Percentiles rank a stretch among this genome's conserved stretches.
These are phyloP conservation scores for Xylariaceae sp. DNA, from an alignment of 2,329 filamentous ascomycete species.

Conservation along the genomic window DNA sequence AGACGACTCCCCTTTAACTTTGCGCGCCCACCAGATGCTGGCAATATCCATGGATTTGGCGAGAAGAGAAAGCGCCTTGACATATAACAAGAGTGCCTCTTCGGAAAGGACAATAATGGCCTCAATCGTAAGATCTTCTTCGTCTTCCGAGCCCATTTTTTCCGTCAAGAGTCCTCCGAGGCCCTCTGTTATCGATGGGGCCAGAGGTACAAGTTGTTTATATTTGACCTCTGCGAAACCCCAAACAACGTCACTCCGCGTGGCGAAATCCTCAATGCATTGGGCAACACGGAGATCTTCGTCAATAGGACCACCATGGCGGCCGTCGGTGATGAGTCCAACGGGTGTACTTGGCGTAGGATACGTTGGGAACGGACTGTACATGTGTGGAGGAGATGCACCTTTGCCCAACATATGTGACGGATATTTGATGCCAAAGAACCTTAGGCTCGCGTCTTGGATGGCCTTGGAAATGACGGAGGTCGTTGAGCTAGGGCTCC, in stretches of 20 bases:
- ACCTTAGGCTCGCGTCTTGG: slow-evolving; percentile 76
- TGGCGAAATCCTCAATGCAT: slow-evolving; percentile 85
- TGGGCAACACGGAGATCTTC: slow-evolving; percentile 76
- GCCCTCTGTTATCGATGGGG: slow-evolving; percentile 70
- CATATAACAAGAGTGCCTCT: slow-evolving; percentile 90
- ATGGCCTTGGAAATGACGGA: slow-evolving; percentile 93
- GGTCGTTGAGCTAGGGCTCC: slow-evolving; percentile 65
- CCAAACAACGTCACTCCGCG: slow-evolving; percentile 90
- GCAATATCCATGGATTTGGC: slow-evolving; percentile 96
- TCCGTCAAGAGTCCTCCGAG: slow-evolving; percentile 58
- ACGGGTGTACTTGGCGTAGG: slow-evolving; percentile 58
- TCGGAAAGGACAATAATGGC: slow-evolving; percentile 84
- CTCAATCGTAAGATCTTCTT: slow-evolving; percentile 76
- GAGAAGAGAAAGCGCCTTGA: slow-evolving; percentile 85
- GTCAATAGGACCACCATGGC: slow-evolving; percentile 57
- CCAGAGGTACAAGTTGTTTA: slow-evolving; percentile 86
- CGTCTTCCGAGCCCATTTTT: slow-evolving; percentile 53
- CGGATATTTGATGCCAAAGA: slow-evolving; percentile 67
- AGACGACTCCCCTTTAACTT: slow-evolving; percentile 59
- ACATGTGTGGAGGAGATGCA: slow-evolving; percentile 67
- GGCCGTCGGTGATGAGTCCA: slow-evolving; percentile 64
- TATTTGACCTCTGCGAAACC: slow-evolving; percentile 98
- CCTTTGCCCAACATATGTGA: slow-evolving; percentile 57
- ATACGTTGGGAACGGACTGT: slow-evolving; percentile 80
- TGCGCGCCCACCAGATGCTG: slow-evolving; percentile 82